Base-by-base conservation (phyloP, 768 basidiomycete genomes). In the Leucosporidium yakuticum region DNA sequence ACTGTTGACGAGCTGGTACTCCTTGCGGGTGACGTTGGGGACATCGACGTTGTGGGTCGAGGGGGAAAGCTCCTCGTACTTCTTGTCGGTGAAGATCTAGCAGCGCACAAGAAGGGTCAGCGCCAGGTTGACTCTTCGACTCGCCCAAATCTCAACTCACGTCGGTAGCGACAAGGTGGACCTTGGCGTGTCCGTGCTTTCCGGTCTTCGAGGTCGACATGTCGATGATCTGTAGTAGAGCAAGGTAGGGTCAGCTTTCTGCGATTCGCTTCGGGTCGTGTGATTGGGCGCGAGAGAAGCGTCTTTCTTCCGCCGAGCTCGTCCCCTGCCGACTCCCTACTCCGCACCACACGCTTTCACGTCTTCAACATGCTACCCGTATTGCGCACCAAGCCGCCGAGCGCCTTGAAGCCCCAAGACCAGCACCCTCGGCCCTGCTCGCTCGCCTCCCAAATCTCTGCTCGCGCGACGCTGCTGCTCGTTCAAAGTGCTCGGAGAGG, bases 31-130 rank as follows among this genome's bases (percentile, higher is more conserved):
- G 79, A 99, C 92, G 82, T 96, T 90, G 80, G 95, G 95, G 77
- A 96, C 95, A 75, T 97, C 94, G 91, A 99, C 93, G 84, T 99
- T 99, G 86, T 99, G 96, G 79, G 95, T 99, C 78, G 92, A 95
- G 76, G 91, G 91, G 75, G 79, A 90, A 80, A 92, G 74, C 83
- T 87, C 80, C 76, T 88, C 94, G 81, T 93, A 77, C 84, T 99
- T 99, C 85, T 96, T 96, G 76, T 86, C 86, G 72, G 95, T 99
- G 85, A 99, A 99, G 82, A 99, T 98, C 95, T 96, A n/a, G 77
- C 14, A 31, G 0, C 20, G 9, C 15, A 44, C 2, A 0, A 17
- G 23, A 34, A 36, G 44, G 51, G 17, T 54, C 27, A 54, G 53
- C 48, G 6, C 27, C 31, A 27, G 19, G 5, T 56, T 32, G 20